Base-by-base conservation (phyloP, 495 filamentous ascomycete genomes). In the Trichoderma gamsii region DNA sequence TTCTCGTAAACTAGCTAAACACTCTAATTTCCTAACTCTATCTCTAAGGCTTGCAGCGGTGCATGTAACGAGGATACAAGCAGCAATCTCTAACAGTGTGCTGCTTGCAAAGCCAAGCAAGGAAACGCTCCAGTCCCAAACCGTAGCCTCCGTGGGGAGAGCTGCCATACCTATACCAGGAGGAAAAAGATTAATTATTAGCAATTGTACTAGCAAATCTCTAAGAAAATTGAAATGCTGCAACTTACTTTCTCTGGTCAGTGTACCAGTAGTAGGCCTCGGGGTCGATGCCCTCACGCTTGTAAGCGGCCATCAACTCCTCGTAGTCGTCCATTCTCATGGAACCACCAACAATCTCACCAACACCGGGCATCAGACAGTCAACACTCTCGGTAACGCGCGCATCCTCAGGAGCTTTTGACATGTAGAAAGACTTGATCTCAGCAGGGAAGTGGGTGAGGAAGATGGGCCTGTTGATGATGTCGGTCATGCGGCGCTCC, bases 341-440 rank as follows among this genome's bases (percentile, higher is more conserved):
- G 76, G 88, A 92, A 3, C 94, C 96, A 65, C 95, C 95, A 8
- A 98, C 92, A 71, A 99, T 97, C 80, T 99, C 95, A 68, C 95
- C 95, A 23, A 98, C 93, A 71, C 92, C 92, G 64, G 73, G 73
- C 93, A 98, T 97, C 70, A 99, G 80, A 63, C 92, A 91, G 73
- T 99, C 95, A 1, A 98, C 96, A 70, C 89, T 93, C 84, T 99
- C 95, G 0, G 95, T 99, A 44, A 97, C 91, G n/a, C 93, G 86
- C 64, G 80, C 82, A 74, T 99, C 95, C 18, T 85, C 76, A 15
- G 82, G 81, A 69, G 93, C 95, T 80, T 92, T 96, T 83, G 92
- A 92, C 95, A 99, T 99, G 82, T 99, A 99, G 79, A 99, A 99
- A 4, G 95, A 91, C 85, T 99, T 99, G 85, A 99, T 96, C 79